Base-by-base conservation (phyloP, 805 yeast species). In the Metschnikowia reukaufii region DNA sequence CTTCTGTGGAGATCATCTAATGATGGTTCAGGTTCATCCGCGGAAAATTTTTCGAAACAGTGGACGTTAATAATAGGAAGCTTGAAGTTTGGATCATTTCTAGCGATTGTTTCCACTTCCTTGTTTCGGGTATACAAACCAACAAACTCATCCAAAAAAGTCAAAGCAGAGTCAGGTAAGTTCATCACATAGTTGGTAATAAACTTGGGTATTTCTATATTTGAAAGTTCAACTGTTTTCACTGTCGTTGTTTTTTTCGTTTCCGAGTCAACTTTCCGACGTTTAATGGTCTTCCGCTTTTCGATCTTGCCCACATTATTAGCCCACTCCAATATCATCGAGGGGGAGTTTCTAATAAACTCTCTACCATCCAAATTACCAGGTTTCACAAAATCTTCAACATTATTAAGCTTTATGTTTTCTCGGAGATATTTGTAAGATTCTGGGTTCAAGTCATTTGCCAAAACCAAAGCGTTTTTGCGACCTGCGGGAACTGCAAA, bases 401-500 rank as follows among this genome's bases (percentile, higher is more conserved):
- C 87, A 57, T 85, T 82, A 65, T 94, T 94, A 21, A 72, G 59
- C 2, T 52, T 58, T 41, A 88, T 79, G 57, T 94, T 94, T 25
- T 76, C 76, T 32, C 69, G 63, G 68, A 94, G 75, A 59, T 86
- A 85, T 54, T 81, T 79, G 66, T 70, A 87, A 48, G 96, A 84
- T 49, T 85, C 87, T 0, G 97, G 98, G 60, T 94, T 94, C 63
- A 94, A 73, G 64, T 94, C 99, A 63, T 91, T 94, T 9, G 97
- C 97, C 56, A 94, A 73, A 0, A 88, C 96, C 43, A 91, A 63
- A 9, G 83, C 86, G 13, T 78, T 78, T 51, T 85, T 88, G 64
- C 86, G 89, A 12, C 91, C 98, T 0, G 97, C 96, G 0, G 99
- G 99, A 1, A 94, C 81, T 1, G 96, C 92, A 71, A 95, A 94